Evolutionary conservation across 1,284 basidiomycete genomes (phyloP), one percentile per base, ranked within the genome.

Genomic region (Cryptococcus amylolentus): DNA sequence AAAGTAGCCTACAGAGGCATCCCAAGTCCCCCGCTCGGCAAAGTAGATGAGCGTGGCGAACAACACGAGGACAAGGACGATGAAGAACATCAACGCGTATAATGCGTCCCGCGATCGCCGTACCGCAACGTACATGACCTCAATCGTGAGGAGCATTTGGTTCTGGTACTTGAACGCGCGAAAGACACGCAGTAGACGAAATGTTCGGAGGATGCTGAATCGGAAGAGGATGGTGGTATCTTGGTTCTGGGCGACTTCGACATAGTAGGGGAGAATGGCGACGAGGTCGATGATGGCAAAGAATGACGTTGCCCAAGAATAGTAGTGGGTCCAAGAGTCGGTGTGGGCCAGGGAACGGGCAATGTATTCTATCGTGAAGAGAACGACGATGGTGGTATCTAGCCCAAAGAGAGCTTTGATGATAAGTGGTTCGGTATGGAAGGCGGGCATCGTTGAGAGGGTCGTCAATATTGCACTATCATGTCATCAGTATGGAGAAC

Each of bases 51-150:
- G 79, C 0, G 89, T 93, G 57, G 88, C 90, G 73, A 91, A 93
- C 14, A 93, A 84, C 3, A 89, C 84, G 39, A 93, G 79, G 0
- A 90, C 84, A 84, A 91, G 90, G 51, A 86, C 74, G n/a, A 93
- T 87, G 75, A 94, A 93, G 76, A 93, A 94, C 2, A 84, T 84
- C 40, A 94, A 84, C 0, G 91, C 90, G 8, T 91, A 81, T 0
- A 94, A 80, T 0, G 90, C 90, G 65, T 94, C 88, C 69, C 89
- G 87, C 0, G 89, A 91, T 57, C 88, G 81, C 52, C 86, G 82
- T 42, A 92, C 86, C n/a, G 89, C 86, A 38, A 93, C 82, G 71
- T 88, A 91, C 90, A 93, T 93, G 64, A 93, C 89, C 79, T 93
- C 89, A 57, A 93, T 93, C 0, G 91, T 93, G 52, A 91, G 78